A percentile compares a stretch with the other conserved stretches of the same genome.
Conservation (phyloP, 2,329 filamentous ascomycete genomes). For the Chrysoporthe deuterocubensis region DNA sequence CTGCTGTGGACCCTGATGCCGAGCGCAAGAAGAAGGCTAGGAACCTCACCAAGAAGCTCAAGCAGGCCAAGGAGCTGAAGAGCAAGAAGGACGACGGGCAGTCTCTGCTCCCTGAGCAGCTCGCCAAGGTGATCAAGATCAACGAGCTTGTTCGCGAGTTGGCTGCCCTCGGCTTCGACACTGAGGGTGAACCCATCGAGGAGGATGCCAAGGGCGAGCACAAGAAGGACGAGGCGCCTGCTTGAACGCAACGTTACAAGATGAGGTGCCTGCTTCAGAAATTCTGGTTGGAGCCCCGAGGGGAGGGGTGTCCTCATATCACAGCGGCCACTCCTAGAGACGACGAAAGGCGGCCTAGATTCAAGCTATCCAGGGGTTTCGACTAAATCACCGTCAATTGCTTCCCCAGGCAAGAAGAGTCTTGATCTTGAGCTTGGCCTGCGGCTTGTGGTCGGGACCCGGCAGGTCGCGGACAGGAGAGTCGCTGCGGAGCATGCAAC, state of each 20-base stretch:
- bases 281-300: neutral
- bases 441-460: neutral
- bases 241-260: conserved; percentile 11
- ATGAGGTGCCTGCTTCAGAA: neutral
- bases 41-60: conserved; percentile 90
- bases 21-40: conserved; percentile 93
- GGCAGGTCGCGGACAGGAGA: neutral
- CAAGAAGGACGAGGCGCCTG: conserved; percentile 27
- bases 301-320: neutral
- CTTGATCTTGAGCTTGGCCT: neutral
- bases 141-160: conserved; percentile 90
- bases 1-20: conserved; percentile 64
- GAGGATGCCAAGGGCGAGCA: conserved; percentile 50
- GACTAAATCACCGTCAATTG: neutral
- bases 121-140: conserved; percentile 97
- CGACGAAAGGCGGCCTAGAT: neutral
- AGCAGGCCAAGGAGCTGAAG: conserved; percentile 88
- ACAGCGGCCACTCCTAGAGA: neutral
- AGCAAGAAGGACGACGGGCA: conserved; percentile 90
- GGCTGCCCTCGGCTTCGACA: conserved; percentile 81
- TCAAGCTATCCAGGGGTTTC: neutral
- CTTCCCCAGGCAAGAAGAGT: neutral
- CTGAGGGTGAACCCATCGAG: conserved; percentile 65
- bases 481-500: neutral
- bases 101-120: conserved; percentile 85